Base-by-base conservation (phyloP, 2,329 filamentous ascomycete genomes). In the Xylariaceae sp. region DNA sequence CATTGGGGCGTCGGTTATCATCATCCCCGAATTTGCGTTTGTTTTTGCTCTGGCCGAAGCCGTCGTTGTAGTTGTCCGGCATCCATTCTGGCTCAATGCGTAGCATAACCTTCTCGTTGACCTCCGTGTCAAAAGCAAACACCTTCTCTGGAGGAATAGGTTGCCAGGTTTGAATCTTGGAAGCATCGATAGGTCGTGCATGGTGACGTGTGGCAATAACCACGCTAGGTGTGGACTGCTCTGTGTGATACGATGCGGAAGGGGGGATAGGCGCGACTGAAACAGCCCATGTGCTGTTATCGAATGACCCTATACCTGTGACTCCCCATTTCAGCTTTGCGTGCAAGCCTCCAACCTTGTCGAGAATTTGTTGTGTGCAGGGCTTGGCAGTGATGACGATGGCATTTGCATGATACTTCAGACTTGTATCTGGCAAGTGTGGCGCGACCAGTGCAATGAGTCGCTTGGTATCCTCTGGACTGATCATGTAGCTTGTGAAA, bases 401-500 rank as follows among this genome's bases (percentile, higher is more conserved):
- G 70, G 87, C 93, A 71, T 95, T 96, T 42, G 87, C 92, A 62
- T 96, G 86, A 56, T 85, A 83, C 58, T 89, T 90, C 58, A 96
- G 75, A 47, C 95, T 89, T 47, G 52, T 78, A 46, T 88, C 84
- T 28, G 83, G 77, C 48, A 84, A 73, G 52, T 80, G 79, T 4
- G 87, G 86, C 17, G 90, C 74, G 47, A 86, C 83, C n/a, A 96
- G 78, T 6, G 81, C 79, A 50, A 89, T 80, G 36, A 97, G 76
- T 50, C 81, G 83, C 64, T 88, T 82, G 2, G 86, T 87, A 68
- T 94, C 89, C 22, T 81, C 76, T 44, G 83, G 77, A 39, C 78
- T 78, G 59, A 99, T 86, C 71, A 96, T 83, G 71, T 99, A 97
- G 45, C 90, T 90, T 1, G 94, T 97, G 72, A 93, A 97, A 71